Base-by-base conservation (phyloP, 768 basidiomycete genomes). In the Candolleomyces aberdarensis region DNA sequence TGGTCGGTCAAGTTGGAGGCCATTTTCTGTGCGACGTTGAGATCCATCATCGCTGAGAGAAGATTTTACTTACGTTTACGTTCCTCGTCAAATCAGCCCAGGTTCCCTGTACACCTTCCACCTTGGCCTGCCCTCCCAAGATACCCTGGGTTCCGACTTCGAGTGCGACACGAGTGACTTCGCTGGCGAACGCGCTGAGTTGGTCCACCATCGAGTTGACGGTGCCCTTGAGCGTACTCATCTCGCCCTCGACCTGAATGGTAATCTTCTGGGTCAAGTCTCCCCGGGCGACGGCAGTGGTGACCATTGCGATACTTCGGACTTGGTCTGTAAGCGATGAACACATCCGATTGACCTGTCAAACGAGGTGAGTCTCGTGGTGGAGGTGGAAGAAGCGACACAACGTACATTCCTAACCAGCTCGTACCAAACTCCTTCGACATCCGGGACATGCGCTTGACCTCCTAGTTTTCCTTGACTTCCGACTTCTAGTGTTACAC, bases 181-280 rank as follows among this genome's bases (percentile, higher is more conserved):
- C 93, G 3, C 84, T 85, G 14, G 93, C 91, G 69, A 96, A 96
- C 5, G 89, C 91, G 65, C 89, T 87, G 64, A 96, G 73, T 59
- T 91, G 90, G 71, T 93, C 92, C 71, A 96, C 92, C 94, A 97
- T 97, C n/a, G 88, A 89, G 68, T 96, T 96, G 64, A 94, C 91
- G 11, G 91, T 93, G 20, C 83, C 72, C 67, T 91, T 92, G 74
- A 93, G 80, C 15, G 89, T 89, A 15, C 83, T 83, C 87, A 96
- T 96, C 69, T 96, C 94, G 53, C 81, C 83, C 69, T 92, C 89
- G 63, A 91, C 90, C 62, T 89, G 86, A 63, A 98, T 94, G 67
- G 93, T 90, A 69, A 98, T 93, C 80, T 93, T 95, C 75, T 93
- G 91, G 1, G 89, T 92, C 78, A 94, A 78, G 70, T 98, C 94